Evolutionary conservation across 768 basidiomycete species (phyloP), one percentile per base, ranked within the genome.

Genomic region (Udeniomyces megalosporus): DNA sequence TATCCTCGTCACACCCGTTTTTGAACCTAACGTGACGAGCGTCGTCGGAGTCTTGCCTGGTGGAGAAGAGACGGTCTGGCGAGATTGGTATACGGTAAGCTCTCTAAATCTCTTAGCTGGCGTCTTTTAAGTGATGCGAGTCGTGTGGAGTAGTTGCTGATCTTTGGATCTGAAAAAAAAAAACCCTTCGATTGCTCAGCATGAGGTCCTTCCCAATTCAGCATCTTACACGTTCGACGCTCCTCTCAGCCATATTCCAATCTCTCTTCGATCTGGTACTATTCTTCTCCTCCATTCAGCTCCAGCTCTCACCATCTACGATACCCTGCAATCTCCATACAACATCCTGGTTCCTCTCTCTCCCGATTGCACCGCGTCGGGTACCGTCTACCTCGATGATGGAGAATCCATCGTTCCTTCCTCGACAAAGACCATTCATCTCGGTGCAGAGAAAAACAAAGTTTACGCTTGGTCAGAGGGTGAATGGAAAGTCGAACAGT

Each of bases 1-100:
- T 66, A 78, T 89, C 53, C 79, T 88, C 46, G 80, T 88, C 57
- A 86, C 86, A 0, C 86, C 86, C 1, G 86, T 88, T 0, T 72
- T 88, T 42, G 75, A 73, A 12, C 84, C 85, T 0, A 85, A 85
- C 67, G 80, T 80, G 32, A 79, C 80, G 4, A 80, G 78, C 7
- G 85, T 88, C 29, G 76, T 80, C 31, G 84, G 85, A 20, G 76
- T 83, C 58, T 81, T 85, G 76, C 83, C 84, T 29, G 83, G 83
- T 1, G 78, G 66, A 80, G 81, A 28, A 69, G 69, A 20, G 78
- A 28, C 42, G 3, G 22, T 62, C 35, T 86, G 83, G 84, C 79
- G 84, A 42, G 84, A 85, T 70, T 85, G 82, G 82, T 85, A 81
- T 71, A 84, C 81, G 75, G 22, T 5, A 26, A 8, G 38, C 17